Percentiles rank a stretch among this genome's conserved stretches.
Conservation (phyloP, 192 early-diverging fungal species). For the Backusella sp. region DNA sequence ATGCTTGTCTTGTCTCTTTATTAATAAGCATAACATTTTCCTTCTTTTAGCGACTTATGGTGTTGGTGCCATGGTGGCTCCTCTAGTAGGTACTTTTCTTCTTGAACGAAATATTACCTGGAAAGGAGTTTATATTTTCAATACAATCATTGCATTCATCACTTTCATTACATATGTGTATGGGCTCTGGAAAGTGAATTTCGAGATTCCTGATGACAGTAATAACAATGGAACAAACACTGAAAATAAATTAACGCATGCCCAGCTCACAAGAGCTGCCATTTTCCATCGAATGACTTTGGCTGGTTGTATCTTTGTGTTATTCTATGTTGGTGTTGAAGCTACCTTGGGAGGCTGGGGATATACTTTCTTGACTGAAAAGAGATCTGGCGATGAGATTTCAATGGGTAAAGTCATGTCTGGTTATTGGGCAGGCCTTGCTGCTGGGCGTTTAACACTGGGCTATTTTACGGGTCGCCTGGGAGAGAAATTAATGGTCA, state of each 20-base stretch:
- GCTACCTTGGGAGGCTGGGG: slow-evolving; percentile 34
- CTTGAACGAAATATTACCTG: slow-evolving; percentile 19
- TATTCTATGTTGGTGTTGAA: slow-evolving; percentile 36
- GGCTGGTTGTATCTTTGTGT: slow-evolving; percentile 18
- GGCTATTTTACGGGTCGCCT: slow-evolving; percentile 28
- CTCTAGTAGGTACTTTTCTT: slow-evolving; percentile 23
- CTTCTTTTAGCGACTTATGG: slow-evolving; percentile 25
- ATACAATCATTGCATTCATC: slow-evolving; percentile 12
- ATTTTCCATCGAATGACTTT: slow-evolving; percentile 19
- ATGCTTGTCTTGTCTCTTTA: too few relatives aligned
- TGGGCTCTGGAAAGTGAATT: slow-evolving; percentile 9
- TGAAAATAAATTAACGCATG: not conserved
- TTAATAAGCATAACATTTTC: not conserved
- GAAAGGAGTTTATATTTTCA: slow-evolving; percentile 29
- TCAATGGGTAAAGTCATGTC: slow-evolving; percentile 30
- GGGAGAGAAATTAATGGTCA: slow-evolving; percentile 32
- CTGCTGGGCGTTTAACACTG: slow-evolving; percentile 31
- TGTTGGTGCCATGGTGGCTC: slow-evolving; percentile 31
- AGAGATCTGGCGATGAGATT: slow-evolving; percentile 19
- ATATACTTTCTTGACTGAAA: slow-evolving; percentile 28
- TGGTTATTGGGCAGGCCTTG: slow-evolving; percentile 34
- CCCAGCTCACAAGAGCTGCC: slow-evolving; percentile 6
- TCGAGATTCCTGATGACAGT: not conserved
- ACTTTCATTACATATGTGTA: slow-evolving; percentile 13
- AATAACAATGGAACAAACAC: not conserved